Base-by-base conservation (phyloP, 176 grass and related monocot genomes). In the Chloris gayana region DNA sequence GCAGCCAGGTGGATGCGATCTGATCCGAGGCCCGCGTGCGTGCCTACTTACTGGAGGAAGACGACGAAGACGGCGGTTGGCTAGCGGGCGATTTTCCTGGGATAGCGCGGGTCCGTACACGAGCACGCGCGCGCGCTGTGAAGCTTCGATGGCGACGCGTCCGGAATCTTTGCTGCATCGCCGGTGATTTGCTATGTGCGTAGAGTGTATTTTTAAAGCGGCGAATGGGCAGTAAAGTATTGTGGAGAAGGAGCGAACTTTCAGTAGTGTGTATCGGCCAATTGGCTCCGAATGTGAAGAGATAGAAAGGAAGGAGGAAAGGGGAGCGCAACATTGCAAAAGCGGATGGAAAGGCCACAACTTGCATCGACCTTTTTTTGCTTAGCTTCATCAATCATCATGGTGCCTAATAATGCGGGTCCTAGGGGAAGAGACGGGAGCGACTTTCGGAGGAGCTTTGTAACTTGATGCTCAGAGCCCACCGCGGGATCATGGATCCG, bases 101-200 rank as follows among this genome's bases (percentile, higher is more conserved):
- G 53, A n/a, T 56, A 56, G 53, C 19, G 53, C n/a, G 22, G n/a
- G 6, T 29, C 68, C n/a, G 25, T 29, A 27, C 68, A 14, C 3
- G 69, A 49, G 42, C 15, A 39, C 64, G 39, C 45, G 54, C n/a
- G 39, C 54, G 30, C 74, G 45, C 74, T 39, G 49, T 51, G 8
- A 45, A 24, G 9, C 1, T 14, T 79, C 11, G 83, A 72, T 72
- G 17, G 21, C 35, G 75, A 85, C 58, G 67, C 58, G 44, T 68
- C 37, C 8, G 56, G 38, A 0, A 50, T 18, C 47, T 50, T n/a
- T 18, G 14, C 18, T 50, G 14, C 61, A 25, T 25, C 22, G 10
- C 7, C 39, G 39, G 21, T 13, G 50, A 68, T 75, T 81, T 50
- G 35, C 12, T 67, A 19, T 57, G 1, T 29, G 0, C 21, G 51